Evolutionary conservation across 139 green algal species (phyloP), one percentile per base, ranked within the genome.

Genomic region (Asterochloris sp.): DNA sequence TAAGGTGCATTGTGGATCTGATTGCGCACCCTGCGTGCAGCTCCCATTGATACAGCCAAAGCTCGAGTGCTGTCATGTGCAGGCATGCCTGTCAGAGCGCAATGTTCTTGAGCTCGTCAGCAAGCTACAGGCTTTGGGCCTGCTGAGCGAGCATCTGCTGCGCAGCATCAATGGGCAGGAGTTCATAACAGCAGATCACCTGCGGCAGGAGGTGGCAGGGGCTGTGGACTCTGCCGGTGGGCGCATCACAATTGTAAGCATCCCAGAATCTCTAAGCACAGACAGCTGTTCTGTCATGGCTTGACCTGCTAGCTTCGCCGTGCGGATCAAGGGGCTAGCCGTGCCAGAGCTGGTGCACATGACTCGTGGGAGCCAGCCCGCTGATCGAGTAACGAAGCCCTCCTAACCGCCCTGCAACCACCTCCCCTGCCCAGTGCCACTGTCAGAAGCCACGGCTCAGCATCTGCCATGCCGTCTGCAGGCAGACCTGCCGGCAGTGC

Each of bases 61-160:
- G 8, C n/a, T 19, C 23, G 29, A 77, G 11, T 27, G 6, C 60
- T 23, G 13, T 8, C 9, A 15, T 26, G 10, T 76, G 73, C 82
- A 95, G 82, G 83, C 88, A 0, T 85, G 90, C 21, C 87, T 98
- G 1, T 94, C 88, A 4, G 95, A 98, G 66, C 85, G 94, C 28
- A 98, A 98, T 76, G 89, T 97, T 11, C 90, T 98, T 21, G 95
- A 98, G 85, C 84, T 98, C 27, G 87, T 98, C 4, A 93, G 86
- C 82, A 97, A 97, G 85, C 87, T 98, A 1, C 92, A 94, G 78
- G 75, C 90, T 75, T 85, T 95, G 24, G 91, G 92, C 23, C 78
- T 97, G 38, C 74, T 98, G 60, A 90, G 90, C 0, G 88, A 92
- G n/a, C 91, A 94, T 14, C 81, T 98, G 79, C 89, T 97, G 64